Conservation (phyloP, 805 yeast species). For the Metschnikowia borealis region DNA sequence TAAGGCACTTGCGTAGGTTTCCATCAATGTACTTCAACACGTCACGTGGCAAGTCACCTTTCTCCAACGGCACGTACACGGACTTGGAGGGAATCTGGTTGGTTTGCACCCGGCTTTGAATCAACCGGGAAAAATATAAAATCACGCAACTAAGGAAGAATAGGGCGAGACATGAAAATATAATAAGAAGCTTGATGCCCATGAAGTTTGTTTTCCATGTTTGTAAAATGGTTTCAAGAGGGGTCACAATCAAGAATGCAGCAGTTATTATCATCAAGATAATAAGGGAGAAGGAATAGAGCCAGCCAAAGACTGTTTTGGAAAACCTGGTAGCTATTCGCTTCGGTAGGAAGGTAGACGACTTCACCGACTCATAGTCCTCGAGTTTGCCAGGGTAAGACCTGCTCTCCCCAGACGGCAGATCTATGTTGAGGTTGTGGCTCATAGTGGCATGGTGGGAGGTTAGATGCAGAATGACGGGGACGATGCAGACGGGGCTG, state of each 20-base stretch:
- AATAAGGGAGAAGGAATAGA: constrained; percentile 42
- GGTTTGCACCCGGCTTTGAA: constrained; percentile 52
- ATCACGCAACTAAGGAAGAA: constrained; percentile 49
- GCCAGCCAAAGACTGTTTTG: constrained; percentile 32
- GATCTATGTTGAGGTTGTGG: neutral
- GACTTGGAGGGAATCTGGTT: constrained; percentile 67
- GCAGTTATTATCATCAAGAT: constrained; percentile 35
- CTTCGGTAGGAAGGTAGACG: constrained; percentile 10
- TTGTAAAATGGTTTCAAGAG: constrained; percentile 71
- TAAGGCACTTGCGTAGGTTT: constrained; percentile 25
- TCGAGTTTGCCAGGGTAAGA: neutral
- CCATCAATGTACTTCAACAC: constrained; percentile 24
- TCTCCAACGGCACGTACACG: constrained; percentile 62
- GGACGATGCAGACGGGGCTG: neutral
- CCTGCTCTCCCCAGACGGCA: neutral
- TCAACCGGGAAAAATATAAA: constrained; percentile 56
- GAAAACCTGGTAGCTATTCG: constrained; percentile 17
- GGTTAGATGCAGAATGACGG: neutral
- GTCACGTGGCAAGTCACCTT: constrained; percentile 40
- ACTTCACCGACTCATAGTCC: neutral
- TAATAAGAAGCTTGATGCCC: constrained; percentile 78
- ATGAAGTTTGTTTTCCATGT: constrained; percentile 51
- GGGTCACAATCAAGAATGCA: constrained; percentile 66
- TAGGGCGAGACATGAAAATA: constrained; percentile 64
- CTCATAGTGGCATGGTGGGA: constrained; percentile 3